These are phyloP conservation scores for Hymenoscyphus salicellus DNA, from an alignment of 2,329 filamentous ascomycete species.

Conservation along the genomic window DNA sequence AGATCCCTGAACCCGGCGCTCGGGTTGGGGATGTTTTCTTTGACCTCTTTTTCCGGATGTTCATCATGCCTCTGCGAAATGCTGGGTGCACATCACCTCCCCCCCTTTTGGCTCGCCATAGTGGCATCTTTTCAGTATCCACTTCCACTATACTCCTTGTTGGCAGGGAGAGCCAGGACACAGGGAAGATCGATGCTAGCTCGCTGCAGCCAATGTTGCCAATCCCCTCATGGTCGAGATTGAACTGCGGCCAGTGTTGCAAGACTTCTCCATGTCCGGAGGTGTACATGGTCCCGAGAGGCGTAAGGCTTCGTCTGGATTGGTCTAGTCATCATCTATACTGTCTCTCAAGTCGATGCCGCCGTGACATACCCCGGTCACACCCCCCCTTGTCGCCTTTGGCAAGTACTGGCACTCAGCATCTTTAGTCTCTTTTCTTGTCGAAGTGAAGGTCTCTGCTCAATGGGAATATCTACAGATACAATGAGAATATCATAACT, in stretches of 20 bases:
- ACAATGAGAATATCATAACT: slow-evolving; percentile 21
- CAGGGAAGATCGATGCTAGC: slow-evolving; percentile 26
- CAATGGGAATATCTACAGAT: slow-evolving; percentile 1
- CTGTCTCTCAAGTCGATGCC: slow-evolving; percentile 28
- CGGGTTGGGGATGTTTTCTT: slow-evolving; percentile 19
- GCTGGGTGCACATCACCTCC: slow-evolving; percentile 17
- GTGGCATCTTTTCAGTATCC: background rate
- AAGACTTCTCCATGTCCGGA: slow-evolving; percentile 17
- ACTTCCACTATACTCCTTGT: slow-evolving; percentile 11
- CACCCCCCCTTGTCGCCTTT: slow-evolving; percentile 27
- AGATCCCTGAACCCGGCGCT: slow-evolving; percentile 30
- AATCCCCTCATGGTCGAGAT: slow-evolving; percentile 18
- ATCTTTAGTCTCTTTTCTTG: slow-evolving; percentile 20
- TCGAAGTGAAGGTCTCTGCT: slow-evolving; percentile 10
- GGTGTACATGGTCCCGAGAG: slow-evolving; percentile 23
- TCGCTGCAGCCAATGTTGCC: slow-evolving; percentile 24
- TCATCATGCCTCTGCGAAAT: slow-evolving; percentile 4
- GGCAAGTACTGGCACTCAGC: slow-evolving; percentile 30
- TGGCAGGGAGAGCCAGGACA: slow-evolving; percentile 18
- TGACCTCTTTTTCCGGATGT: slow-evolving; percentile 27
- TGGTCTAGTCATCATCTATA: slow-evolving; percentile 27
- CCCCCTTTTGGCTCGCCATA: slow-evolving; percentile 2
- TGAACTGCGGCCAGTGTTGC: slow-evolving; percentile 23
- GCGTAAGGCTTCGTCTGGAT: slow-evolving; percentile 19
- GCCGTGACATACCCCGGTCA: slow-evolving; percentile 29